These are phyloP conservation scores for Coprinopsis strossmayeri DNA, from an alignment of 768 basidiomycete species.

Conservation along the genomic window DNA sequence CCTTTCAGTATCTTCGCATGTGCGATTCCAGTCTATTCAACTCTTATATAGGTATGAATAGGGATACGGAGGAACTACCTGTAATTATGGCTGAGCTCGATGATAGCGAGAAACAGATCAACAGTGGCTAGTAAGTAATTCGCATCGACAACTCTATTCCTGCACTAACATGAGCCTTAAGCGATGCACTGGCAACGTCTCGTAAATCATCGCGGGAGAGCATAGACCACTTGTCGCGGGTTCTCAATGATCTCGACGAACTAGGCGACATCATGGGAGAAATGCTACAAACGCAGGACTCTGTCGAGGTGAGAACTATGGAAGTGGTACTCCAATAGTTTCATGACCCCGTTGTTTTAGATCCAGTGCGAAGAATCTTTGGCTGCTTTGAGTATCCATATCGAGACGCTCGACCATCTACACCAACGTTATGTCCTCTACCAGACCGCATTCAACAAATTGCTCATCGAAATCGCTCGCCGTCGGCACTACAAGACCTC, in stretches of 20 bases:
- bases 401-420: slow-evolving; percentile 57
- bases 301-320: slow-evolving; percentile 48
- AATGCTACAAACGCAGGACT: slow-evolving; percentile 65
- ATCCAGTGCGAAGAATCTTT: slow-evolving; percentile 47
- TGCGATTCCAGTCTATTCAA: background rate
- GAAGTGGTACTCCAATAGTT: background rate
- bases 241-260: slow-evolving; percentile 64
- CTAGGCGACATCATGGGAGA: slow-evolving; percentile 75
- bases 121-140: slow-evolving; percentile 47
- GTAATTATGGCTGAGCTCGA: slow-evolving; percentile 70
- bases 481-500: slow-evolving; percentile 61
- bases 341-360: slow-evolving; percentile 23
- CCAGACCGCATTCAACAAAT: slow-evolving; percentile 65
- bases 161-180: slow-evolving; percentile 18
- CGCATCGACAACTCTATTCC: slow-evolving; percentile 1
- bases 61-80: slow-evolving; percentile 75
- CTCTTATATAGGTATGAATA: slow-evolving; percentile 56
- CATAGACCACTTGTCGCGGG: slow-evolving; percentile 40
- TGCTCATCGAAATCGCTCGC: slow-evolving; percentile 68
- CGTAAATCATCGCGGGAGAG: slow-evolving; percentile 39
- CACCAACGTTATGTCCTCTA: slow-evolving; percentile 64
- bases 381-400: slow-evolving; percentile 49
- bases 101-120: slow-evolving; percentile 45
- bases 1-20: background rate
- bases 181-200: slow-evolving; percentile 42